Conservation (phyloP, 805 yeast species). For the Metschnikowia kofuensis region DNA sequence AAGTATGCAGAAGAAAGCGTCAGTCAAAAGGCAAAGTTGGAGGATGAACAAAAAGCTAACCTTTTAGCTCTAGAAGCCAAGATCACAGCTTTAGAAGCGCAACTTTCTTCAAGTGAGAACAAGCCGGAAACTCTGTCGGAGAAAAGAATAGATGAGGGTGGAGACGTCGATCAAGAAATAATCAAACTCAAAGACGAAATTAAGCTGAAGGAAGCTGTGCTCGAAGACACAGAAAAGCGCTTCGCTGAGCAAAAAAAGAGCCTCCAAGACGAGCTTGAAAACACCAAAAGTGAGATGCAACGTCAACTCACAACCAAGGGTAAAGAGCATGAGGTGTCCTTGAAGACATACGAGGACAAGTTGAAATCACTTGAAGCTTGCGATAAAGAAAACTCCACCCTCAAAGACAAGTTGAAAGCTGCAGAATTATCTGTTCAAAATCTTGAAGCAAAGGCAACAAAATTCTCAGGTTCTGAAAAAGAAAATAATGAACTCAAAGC, state of each 20-base stretch:
- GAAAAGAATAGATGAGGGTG: neutral
- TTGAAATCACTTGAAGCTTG: neutral
- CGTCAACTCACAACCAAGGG: neutral
- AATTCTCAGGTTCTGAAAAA: neutral
- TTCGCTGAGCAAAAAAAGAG: slow-evolving; percentile 1
- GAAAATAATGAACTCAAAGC: neutral
- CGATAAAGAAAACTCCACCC: neutral
- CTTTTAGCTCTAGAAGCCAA: neutral
- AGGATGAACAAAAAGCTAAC: slow-evolving; percentile 3
- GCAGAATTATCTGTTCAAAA: neutral
- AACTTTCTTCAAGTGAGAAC: neutral
- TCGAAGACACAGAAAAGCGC: slow-evolving; percentile 14
- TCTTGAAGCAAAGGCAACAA: neutral
- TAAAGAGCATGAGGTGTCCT: neutral
- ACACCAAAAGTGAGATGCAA: neutral
- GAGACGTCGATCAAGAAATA: neutral
- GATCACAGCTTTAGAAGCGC: neutral
- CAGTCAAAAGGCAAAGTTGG: slow-evolving; percentile 4
- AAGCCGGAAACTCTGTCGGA: neutral
- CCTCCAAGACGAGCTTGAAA: neutral
- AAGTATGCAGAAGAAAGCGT: slow-evolving; percentile 17
- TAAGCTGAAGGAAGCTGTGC: slow-evolving; percentile 11
- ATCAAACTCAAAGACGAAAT: neutral
- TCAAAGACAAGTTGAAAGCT: neutral
- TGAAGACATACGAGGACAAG: neutral